Evolutionary conservation across 1,139 yeast species (phyloP).

Genomic region (Magnusiomyces fungicola): DNA sequence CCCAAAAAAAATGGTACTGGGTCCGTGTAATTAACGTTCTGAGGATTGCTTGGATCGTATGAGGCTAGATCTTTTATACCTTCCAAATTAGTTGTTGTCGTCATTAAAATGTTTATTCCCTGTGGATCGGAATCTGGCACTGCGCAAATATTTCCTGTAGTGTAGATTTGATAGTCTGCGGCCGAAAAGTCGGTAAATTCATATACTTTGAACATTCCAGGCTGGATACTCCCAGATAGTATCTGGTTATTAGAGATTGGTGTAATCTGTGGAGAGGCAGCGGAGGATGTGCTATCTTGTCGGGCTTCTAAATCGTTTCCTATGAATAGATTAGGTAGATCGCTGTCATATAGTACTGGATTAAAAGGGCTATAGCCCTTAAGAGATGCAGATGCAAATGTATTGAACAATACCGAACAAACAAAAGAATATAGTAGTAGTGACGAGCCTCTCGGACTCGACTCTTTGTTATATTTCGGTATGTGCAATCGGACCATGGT

Average conservation of each 20-base stretch:
- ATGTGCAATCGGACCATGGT: too few species aligned
- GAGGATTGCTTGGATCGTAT: not conserved
- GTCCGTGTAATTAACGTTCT: not conserved
- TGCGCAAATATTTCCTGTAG: not conserved
- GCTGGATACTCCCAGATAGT: not conserved
- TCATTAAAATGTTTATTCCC: not conserved
- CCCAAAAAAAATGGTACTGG: not conserved
- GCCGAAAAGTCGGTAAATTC: not conserved
- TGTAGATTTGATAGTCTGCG: not conserved
- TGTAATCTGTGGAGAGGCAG: not conserved
- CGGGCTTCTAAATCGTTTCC: not conserved
- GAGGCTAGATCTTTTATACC: not conserved
- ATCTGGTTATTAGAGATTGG: slow-evolving; percentile 4
- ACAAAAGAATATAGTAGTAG: too few species aligned
- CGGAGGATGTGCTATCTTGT: not conserved
- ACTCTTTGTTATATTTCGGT: too few species aligned
- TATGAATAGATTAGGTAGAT: not conserved
- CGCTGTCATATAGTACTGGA: not conserved
- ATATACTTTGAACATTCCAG: not conserved
- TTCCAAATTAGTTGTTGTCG: not conserved
- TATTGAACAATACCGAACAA: too few species aligned
- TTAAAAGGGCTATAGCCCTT: not conserved
- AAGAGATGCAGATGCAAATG: not conserved
- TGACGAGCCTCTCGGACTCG: too few species aligned
- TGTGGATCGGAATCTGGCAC: not conserved